Conservation (phyloP, 129 eudicot species). For the Heracleum sosnowskyi region DNA sequence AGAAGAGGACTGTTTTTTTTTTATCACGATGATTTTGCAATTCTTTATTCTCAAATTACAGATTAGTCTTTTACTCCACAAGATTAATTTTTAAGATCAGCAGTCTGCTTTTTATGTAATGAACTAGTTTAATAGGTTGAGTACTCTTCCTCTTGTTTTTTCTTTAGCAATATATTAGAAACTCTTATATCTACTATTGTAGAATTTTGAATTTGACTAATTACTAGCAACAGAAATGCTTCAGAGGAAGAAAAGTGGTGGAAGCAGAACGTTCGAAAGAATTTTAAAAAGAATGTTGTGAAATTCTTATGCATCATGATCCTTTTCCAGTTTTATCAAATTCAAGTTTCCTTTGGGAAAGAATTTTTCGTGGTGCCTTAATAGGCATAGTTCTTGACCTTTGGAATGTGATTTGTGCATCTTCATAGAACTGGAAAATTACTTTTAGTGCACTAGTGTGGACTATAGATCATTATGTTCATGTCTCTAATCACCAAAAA, state of each 20-base stretch:
- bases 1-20: background rate
- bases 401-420: background rate
- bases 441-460: background rate
- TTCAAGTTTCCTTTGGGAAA: background rate
- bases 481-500: background rate
- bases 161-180: background rate
- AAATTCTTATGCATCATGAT: background rate
- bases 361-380: background rate
- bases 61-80: background rate
- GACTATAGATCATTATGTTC: background rate
- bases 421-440: background rate
- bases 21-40: background rate
- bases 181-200: background rate
- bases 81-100: background rate
- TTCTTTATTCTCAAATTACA: background rate
- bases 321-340: background rate
- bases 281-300: no score
- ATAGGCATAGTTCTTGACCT: background rate
- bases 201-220: conserved; percentile 16
- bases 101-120: background rate
- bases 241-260: conserved; percentile 84
- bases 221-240: conserved; percentile 62
- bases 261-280: no score
- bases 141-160: background rate
- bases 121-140: background rate